These are phyloP conservation scores for Tetrahymena borealis DNA, from an alignment of 73 alveolate species.

Conservation along the genomic window DNA sequence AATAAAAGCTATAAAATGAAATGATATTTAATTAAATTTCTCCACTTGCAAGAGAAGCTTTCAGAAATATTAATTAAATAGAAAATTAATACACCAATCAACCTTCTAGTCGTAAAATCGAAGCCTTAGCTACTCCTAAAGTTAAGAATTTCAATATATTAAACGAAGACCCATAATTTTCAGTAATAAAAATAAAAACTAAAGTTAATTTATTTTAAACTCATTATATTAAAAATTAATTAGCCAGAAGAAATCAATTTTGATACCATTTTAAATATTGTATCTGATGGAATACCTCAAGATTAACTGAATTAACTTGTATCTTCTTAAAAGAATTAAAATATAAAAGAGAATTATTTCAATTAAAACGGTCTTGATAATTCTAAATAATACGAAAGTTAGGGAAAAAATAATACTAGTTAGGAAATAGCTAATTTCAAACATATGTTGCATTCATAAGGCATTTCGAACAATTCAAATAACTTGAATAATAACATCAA, in stretches of 20 bases:
- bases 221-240: neutral
- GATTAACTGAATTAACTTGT: neutral
- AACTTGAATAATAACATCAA: neutral
- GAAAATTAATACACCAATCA: neutral
- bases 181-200: neutral
- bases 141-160: neutral
- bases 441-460: neutral
- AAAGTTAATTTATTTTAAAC: neutral
- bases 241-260: neutral
- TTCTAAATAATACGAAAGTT: neutral
- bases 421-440: neutral
- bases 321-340: too few species aligned
- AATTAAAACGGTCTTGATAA: neutral
- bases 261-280: neutral
- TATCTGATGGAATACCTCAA: neutral
- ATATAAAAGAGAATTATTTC: neutral
- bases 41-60: neutral
- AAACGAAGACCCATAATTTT: neutral
- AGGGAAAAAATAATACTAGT: neutral
- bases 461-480: neutral
- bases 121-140: neutral
- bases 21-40: neutral
- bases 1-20: neutral
- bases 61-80: neutral
- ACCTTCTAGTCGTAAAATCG: neutral